A percentile compares a stretch with the other conserved stretches of the same genome.
These are phyloP conservation scores for Grosmannia penicillata DNA, from an alignment of 2,329 filamentous ascomycete species.

Conservation along the genomic window DNA sequence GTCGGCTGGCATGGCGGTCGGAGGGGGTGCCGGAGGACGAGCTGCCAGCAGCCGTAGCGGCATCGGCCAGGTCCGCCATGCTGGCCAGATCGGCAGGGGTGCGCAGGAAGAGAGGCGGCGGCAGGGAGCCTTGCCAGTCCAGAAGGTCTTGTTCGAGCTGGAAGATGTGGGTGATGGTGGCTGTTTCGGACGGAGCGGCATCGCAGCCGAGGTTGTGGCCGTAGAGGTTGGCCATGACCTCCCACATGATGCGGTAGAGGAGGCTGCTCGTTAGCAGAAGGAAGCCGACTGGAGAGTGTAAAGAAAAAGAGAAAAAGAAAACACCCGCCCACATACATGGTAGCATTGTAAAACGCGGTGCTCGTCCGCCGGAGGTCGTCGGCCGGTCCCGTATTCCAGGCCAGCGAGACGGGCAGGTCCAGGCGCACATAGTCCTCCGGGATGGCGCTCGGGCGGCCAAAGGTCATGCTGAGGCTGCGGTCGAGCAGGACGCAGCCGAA, in stretches of 20 bases:
- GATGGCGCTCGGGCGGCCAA: slow-evolving; percentile 31
- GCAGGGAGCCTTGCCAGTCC: slow-evolving; percentile 21
- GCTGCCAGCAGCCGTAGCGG: too few species aligned
- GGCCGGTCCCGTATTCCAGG: background rate
- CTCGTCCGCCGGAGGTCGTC: background rate
- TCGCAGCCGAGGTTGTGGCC: slow-evolving; percentile 27
- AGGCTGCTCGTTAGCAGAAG: background rate
- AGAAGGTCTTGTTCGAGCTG: slow-evolving; percentile 22
- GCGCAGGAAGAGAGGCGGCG: slow-evolving; percentile 12
- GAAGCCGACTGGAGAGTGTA: background rate
- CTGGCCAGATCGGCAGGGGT: slow-evolving; percentile 2
- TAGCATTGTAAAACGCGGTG: slow-evolving; percentile 17
- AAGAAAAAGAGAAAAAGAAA: background rate
- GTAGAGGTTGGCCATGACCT: slow-evolving; percentile 14
- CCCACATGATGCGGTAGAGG: slow-evolving; percentile 19
- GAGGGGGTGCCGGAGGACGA: background rate
- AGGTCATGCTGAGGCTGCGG: slow-evolving; percentile 32
- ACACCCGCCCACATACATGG: slow-evolving; percentile 15
- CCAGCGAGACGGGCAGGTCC: slow-evolving; percentile 16
- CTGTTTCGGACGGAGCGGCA: slow-evolving; percentile 11
- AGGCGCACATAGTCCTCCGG: slow-evolving; percentile 26
- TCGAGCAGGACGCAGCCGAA: slow-evolving; percentile 32
- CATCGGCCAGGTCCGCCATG: background rate
- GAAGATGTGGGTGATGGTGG: slow-evolving; percentile 20
- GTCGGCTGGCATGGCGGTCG: too few species aligned